These are phyloP conservation scores for Ophiostoma triangulosporum DNA, from an alignment of 2,329 filamentous ascomycete species.

Conservation along the genomic window DNA sequence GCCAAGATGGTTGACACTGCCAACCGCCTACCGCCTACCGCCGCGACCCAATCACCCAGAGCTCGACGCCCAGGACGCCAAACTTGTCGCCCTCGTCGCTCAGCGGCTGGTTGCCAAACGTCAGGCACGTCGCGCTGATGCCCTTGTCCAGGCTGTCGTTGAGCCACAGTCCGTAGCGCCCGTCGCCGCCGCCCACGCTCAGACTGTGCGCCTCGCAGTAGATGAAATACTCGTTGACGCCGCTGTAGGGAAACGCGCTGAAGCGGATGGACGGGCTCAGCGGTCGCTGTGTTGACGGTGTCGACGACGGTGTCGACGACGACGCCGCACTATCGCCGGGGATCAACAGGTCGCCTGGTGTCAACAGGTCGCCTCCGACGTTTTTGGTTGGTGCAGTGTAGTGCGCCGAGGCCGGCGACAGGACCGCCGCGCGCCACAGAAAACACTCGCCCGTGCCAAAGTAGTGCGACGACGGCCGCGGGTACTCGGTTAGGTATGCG, in stretches of 20 bases:
- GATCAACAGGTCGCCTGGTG: not conserved
- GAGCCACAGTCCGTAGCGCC: constrained; percentile 87
- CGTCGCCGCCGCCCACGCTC: constrained; percentile 76
- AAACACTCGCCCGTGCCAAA: constrained; percentile 96
- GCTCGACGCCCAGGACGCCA: constrained; percentile 75
- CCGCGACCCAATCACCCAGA: constrained; percentile 68
- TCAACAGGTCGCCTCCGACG: not conserved
- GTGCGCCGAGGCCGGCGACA: constrained; percentile 62
- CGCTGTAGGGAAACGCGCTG: constrained; percentile 93
- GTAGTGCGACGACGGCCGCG: constrained; percentile 69
- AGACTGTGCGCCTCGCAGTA: constrained; percentile 78
- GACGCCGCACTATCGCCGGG: not conserved
- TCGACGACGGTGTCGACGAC: constrained; percentile 4
- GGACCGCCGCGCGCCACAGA: constrained; percentile 63
- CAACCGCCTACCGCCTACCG: not conserved
- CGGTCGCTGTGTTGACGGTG: constrained; percentile 24
- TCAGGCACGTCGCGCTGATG: constrained; percentile 70
- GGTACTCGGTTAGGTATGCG: constrained; percentile 83
- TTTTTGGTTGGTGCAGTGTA: constrained; percentile 32
- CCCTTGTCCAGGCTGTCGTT: constrained; percentile 75
- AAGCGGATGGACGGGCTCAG: constrained; percentile 73
- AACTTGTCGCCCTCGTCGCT: constrained; percentile 92
- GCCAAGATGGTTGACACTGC: not conserved
- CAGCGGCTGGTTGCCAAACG: constrained; percentile 87
- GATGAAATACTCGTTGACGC: constrained; percentile 93